Base-by-base conservation (phyloP, 1,139 yeast genomes). In the Hyphopichia buzzinii region DNA sequence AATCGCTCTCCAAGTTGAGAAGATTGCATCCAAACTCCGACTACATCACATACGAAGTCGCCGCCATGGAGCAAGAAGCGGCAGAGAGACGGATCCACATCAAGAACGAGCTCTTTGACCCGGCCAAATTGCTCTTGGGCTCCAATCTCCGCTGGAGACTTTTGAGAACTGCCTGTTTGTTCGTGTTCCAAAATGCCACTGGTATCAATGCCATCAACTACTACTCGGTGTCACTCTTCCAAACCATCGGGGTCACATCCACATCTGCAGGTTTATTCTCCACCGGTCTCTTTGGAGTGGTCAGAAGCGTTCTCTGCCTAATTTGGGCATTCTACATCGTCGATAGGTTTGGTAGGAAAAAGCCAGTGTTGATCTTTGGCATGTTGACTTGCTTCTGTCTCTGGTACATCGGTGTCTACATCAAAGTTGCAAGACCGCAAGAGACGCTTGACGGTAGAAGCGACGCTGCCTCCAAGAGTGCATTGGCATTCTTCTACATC, bases 311-410 rank as follows among this genome's bases (percentile, higher is more conserved):
- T 1, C 46, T 47, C 2, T 46, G 48, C 4, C 38, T 44, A 7
- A 30, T 41, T 16, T 44, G 49, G 48, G 42, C 45, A 7, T 44
- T 46, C 25, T 36, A 44, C 24, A 31, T 46, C 25, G 46, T 46
- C 23, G 54, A 51, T 32, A 39, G 33, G 6, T 40, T 48, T 12
- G 55, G 55, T 8, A 48, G 55, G 27, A 49, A 50, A 15, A 30
- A 46, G 13, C 49, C 54, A 19, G 45, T 52, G 31, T 16, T 31
- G 7, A 15, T 13, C 12, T 24, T 31, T 6, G 23, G 29, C 15
- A 13, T 15, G n/a, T 7, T 25, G 6, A 24, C 29, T 31, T 8
- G 16, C 15, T 4, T 31, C 10, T 31, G 28, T 8, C 15, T 31
- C 22, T 31, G 34, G 34, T 31, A 24, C n/a, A 31, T 31, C 15